A percentile compares a stretch with the other conserved stretches of the same genome.
Conservation (phyloP, 148 eudicot species). For the Vaccinium macrocarpon region DNA sequence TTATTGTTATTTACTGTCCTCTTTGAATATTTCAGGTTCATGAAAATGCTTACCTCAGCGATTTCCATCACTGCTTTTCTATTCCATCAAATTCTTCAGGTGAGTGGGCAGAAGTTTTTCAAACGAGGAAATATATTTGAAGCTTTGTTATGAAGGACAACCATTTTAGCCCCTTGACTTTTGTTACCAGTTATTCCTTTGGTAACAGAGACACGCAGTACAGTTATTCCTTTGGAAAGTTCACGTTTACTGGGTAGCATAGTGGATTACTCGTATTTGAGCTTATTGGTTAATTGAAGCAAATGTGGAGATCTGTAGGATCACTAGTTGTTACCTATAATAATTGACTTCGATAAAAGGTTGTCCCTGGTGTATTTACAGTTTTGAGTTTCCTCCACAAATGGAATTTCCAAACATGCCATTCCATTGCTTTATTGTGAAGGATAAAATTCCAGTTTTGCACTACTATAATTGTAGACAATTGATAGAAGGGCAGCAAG, state of each 20-base stretch:
- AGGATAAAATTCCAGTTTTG: not conserved
- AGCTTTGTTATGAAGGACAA: not conserved
- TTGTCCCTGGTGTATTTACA: not conserved
- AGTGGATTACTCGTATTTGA: not conserved
- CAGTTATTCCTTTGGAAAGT: too few species aligned
- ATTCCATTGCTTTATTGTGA: not conserved
- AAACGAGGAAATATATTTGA: constrained; percentile 4
- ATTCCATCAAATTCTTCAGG: constrained; percentile 81
- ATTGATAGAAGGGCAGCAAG: not conserved
- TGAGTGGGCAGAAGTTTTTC: constrained; percentile 26
- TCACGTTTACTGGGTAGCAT: not conserved
- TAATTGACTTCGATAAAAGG: not conserved
- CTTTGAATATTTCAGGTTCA: constrained; percentile 68
- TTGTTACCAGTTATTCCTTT: not conserved
- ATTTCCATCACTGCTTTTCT: constrained; percentile 93
- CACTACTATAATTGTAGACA: not conserved
- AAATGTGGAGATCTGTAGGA: not conserved
- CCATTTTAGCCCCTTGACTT: not conserved
- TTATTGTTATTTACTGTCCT: not conserved
- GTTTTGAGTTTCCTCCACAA: not conserved
- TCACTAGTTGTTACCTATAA: not conserved
- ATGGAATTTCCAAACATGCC: not conserved
- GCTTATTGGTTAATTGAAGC: not conserved
- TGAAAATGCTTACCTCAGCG: constrained; percentile 97
- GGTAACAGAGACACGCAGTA: not conserved